These are phyloP conservation scores for Xerocomellus chrysenteron DNA, from an alignment of 768 basidiomycete species.

Conservation along the genomic window DNA sequence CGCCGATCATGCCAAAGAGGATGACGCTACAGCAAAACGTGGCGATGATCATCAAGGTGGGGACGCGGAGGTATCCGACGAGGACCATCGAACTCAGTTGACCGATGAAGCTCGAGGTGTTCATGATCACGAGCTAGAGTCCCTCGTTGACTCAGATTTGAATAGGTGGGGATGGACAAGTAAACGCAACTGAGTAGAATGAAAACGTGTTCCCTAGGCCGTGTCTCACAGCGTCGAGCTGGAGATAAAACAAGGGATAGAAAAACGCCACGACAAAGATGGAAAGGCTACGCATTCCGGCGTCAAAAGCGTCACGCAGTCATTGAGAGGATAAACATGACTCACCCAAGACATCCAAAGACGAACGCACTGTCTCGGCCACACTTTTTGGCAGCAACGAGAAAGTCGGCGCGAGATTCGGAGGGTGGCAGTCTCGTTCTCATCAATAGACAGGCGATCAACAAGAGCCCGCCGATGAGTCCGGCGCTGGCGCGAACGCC, in stretches of 20 bases:
- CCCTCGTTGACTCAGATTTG: not conserved
- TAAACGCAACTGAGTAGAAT: constrained; percentile 52
- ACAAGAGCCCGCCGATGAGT: too few species aligned
- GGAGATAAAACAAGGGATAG: constrained; percentile 60
- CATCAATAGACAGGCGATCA: constrained; percentile 36
- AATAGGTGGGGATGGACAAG: not conserved
- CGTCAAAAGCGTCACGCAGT: not conserved
- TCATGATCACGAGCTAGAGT: constrained; percentile 53
- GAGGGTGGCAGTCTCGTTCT: constrained; percentile 39
- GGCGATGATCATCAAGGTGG: constrained; percentile 37
- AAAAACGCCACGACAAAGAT: constrained; percentile 45
- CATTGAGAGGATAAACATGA: not conserved
- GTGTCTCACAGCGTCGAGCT: constrained; percentile 51
- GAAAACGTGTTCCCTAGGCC: constrained; percentile 47
- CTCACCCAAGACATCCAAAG: constrained; percentile 29
- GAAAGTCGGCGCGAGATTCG: constrained; percentile 22
- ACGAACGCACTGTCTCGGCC: constrained; percentile 26
- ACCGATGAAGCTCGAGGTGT: constrained; percentile 53
- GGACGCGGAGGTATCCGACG: constrained; percentile 42
- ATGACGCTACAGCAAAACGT: constrained; percentile 39
- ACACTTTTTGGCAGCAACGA: constrained; percentile 23
- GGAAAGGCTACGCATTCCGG: constrained; percentile 13
- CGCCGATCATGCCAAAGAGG: constrained; percentile 48
- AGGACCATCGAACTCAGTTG: constrained; percentile 50
- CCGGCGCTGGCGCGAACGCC: too few species aligned